Base-by-base conservation (phyloP, 352 stramenopile species). In the Phytopythium boreale region DNA sequence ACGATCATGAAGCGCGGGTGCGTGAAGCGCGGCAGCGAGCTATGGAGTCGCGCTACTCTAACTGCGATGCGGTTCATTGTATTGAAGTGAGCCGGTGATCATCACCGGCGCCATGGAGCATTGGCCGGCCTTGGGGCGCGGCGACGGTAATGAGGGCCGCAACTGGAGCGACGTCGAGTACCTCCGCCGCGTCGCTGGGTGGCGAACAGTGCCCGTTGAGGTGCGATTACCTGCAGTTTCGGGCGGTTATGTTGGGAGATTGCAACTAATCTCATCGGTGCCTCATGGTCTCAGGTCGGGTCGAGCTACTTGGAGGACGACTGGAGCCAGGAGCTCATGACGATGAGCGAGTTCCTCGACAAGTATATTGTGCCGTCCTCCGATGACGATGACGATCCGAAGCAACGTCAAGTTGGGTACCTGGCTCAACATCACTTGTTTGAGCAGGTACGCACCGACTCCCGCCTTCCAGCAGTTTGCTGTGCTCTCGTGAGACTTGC, bases 391-490 rank as follows among this genome's bases (percentile, higher is more conserved):
- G 24, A 31, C 22, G 27, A 12, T 17, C 49, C 36, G 4, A 69
- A 67, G 47, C 47, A 31, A 43, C 24, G 46, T 22, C 24, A 14
- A 26, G 58, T 83, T 6, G 89, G 83, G 5, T 97, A 97, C 60
- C 66, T 97, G 41, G 90, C 90, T 0, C 90, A 97, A 68, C 88
- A 97, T 46, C 77, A 90, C 59, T 81, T 97, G 34, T 97, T 97
- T 68, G 90, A 97, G 15, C 89, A 97, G 80, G 85, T 92, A 56
- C n/a, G 56, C 60, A 9, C 29, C 4, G n/a, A n/a, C n/a, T n/a
- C n/a, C n/a, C n/a, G 57, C 14, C 27, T 34, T 52, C 17, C 34
- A 43, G 17, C 26, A 63, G 34, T 58, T 60, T 24, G 56, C 41
- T 50, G 49, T 46, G 14, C 12, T 1, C 9, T 37, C 11, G 29